phyloP scores from a whole-genome alignment of 345 rosid species.

The Murraya koenigii region DNA sequence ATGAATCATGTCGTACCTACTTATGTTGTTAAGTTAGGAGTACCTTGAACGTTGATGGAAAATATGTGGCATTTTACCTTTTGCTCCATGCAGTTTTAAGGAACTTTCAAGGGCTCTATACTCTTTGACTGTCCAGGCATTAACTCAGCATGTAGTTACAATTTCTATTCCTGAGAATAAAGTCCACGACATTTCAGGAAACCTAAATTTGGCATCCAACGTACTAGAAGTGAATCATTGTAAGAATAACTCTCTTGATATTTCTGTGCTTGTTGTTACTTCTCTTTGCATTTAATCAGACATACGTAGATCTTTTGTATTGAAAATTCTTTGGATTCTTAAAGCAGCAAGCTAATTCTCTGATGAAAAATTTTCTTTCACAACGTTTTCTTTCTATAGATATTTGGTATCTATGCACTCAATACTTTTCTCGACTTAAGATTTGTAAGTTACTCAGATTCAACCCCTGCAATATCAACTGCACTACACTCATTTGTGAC shows the following conservation, averaged over 20 bases:
- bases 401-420: background rate
- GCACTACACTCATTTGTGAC: slow-evolving; percentile 52
- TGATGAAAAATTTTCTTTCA: background rate
- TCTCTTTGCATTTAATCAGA: background rate
- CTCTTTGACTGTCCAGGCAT: slow-evolving; percentile 34
- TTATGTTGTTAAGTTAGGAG: slow-evolving; percentile 6
- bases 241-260: slow-evolving; percentile 18
- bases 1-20: background rate
- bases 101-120: slow-evolving; percentile 50
- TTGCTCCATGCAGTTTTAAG: slow-evolving; percentile 34
- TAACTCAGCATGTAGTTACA: slow-evolving; percentile 28
- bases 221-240: slow-evolving; percentile 42
- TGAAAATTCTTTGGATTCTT: background rate
- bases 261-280: background rate
- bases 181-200: slow-evolving; percentile 51
- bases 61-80: background rate
- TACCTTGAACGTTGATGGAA: background rate
- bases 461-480: slow-evolving; percentile 39
- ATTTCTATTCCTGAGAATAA: slow-evolving; percentile 39
- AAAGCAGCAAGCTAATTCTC: background rate
- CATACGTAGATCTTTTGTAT: background rate
- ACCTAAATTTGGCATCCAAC: slow-evolving; percentile 44
- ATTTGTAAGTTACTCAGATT: slow-evolving; percentile 28
- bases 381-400: background rate
- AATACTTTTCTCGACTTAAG: slow-evolving; percentile 6